Evolutionary conservation across 1,284 basidiomycete species (phyloP).

Genomic region (Heterobasidion annosum): DNA sequence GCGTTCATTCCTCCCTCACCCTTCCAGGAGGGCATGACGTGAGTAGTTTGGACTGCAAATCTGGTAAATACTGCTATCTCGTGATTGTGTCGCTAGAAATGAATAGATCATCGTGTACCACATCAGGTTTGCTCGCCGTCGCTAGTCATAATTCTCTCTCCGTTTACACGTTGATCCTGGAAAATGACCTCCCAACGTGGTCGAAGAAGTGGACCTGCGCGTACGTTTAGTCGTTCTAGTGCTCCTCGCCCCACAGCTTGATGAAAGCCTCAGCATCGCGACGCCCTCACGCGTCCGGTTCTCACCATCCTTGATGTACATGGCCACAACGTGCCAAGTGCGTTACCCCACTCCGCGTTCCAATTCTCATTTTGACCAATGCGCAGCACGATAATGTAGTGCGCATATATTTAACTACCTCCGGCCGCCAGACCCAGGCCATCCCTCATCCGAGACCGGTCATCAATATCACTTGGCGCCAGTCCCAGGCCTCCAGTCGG

Average conservation of each 20-base stretch:
- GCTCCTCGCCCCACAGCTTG: conserved; percentile 1
- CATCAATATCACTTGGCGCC: conserved; percentile 59
- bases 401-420: conserved; percentile 62
- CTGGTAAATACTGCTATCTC: conserved; percentile 34
- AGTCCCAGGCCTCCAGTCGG: conserved; percentile 57
- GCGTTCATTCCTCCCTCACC: conserved; percentile 69
- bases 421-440: conserved; percentile 54
- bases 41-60: conserved; percentile 59
- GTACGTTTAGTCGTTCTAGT: conserved; percentile 29
- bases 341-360: conserved; percentile 12
- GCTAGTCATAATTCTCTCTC: conserved; percentile 50
- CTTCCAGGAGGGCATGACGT: conserved; percentile 46
- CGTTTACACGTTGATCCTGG: conserved; percentile 64
- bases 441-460: conserved; percentile 63
- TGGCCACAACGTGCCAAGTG: conserved; percentile 56
- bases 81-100: conserved; percentile 3
- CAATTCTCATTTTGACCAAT: conserved; percentile 5
- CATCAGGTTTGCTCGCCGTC: conserved; percentile 62
- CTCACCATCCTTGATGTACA: conserved; percentile 67
- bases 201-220: conserved; percentile 59
- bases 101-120: conserved; percentile 9
- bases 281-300: conserved; percentile 48
- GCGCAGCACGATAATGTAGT: conserved; percentile 47
- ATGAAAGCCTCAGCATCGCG: conserved; percentile 27
- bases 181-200: conserved; percentile 77